Percentiles rank a stretch among this genome's conserved stretches.
These are phyloP conservation scores for Cyphellophora attinorum DNA, from an alignment of 2,329 filamentous ascomycete genomes.

Conservation along the genomic window DNA sequence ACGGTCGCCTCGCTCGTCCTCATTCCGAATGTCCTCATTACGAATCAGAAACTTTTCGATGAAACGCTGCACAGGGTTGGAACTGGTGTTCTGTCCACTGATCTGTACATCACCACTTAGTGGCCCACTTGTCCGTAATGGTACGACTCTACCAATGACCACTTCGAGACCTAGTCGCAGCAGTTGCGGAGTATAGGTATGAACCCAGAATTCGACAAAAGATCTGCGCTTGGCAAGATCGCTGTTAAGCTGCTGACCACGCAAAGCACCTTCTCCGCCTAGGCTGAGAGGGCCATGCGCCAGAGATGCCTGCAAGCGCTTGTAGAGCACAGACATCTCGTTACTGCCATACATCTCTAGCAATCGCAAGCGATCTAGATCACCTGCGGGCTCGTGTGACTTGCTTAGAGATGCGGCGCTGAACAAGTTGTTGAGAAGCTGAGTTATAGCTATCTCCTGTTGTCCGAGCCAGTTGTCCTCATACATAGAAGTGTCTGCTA, in stretches of 20 bases:
- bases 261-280: slow-evolving; percentile 41
- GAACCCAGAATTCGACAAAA: slow-evolving; percentile 49
- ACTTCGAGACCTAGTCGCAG: slow-evolving; percentile 48
- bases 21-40: slow-evolving; percentile 43
- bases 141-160: slow-evolving; percentile 41
- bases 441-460: slow-evolving; percentile 52
- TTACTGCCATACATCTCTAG: slow-evolving; percentile 45
- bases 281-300: slow-evolving; percentile 48
- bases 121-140: background rate
- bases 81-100: background rate
- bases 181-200: slow-evolving; percentile 44
- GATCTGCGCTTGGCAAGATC: slow-evolving; percentile 50
- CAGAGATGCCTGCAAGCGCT: slow-evolving; percentile 49
- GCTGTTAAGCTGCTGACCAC: slow-evolving; percentile 36
- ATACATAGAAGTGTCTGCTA: slow-evolving; percentile 48
- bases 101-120: background rate
- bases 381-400: slow-evolving; percentile 24
- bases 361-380: slow-evolving; percentile 37
- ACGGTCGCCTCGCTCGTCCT: slow-evolving; percentile 19
- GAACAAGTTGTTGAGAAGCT: slow-evolving; percentile 50
- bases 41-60: slow-evolving; percentile 48
- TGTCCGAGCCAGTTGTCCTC: slow-evolving; percentile 55
- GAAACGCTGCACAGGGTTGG: slow-evolving; percentile 38
- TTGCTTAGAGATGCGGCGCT: slow-evolving; percentile 4
- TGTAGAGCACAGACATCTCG: slow-evolving; percentile 41